Evolutionary conservation across 139 green algal genomes (phyloP).

Genomic region (Micromonas commoda): DNA sequence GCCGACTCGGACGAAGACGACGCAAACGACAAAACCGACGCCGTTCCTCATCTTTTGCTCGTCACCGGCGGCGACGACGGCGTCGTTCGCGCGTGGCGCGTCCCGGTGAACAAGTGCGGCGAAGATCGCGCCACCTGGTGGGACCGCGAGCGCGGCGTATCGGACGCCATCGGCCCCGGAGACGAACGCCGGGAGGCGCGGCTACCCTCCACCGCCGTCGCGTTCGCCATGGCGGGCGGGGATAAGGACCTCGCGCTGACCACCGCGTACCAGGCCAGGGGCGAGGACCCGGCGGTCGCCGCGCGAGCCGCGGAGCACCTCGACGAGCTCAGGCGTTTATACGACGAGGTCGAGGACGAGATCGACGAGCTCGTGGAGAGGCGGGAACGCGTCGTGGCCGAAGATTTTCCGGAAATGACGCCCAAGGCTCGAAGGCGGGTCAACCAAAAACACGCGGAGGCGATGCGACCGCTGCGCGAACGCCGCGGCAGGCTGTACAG

Average conservation of each 20-base stretch:
- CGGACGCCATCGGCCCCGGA: not conserved
- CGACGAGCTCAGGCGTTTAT: no score
- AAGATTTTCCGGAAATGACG: not conserved
- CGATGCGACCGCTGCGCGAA: not conserved
- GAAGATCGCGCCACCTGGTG: constrained; percentile 19
- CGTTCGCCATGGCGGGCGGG: not conserved
- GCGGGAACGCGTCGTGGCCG: not conserved
- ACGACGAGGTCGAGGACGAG: not conserved
- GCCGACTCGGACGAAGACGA: not conserved
- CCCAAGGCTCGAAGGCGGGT: not conserved
- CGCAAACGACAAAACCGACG: not conserved
- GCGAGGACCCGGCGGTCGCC: not conserved
- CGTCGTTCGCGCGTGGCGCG: not conserved
- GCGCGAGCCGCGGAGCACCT: not conserved
- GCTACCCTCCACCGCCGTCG: not conserved
- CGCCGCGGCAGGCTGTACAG: not conserved
- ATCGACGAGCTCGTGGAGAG: not conserved
- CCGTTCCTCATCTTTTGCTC: not conserved
- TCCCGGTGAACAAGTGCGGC: not conserved
- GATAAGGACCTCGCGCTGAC: not conserved
- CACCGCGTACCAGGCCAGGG: no score
- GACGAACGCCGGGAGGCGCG: not conserved
- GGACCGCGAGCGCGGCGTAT: not conserved
- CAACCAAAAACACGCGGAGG: not conserved
- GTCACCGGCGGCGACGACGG: not conserved